These are phyloP conservation scores for Funneliformis caledonium DNA, from an alignment of 371 early-diverging fungal species.

Conservation along the genomic window DNA sequence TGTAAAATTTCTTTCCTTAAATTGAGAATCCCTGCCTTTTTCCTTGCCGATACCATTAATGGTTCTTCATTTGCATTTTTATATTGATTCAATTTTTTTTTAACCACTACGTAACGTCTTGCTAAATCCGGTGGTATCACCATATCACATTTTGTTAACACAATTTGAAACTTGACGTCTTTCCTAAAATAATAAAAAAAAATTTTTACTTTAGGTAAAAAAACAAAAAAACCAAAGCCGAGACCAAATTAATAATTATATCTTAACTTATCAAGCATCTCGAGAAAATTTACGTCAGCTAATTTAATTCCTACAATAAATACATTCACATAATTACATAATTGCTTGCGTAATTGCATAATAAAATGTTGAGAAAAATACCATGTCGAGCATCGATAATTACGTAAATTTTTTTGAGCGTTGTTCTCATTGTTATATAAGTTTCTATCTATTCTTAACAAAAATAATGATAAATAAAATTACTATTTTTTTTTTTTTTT, in stretches of 20 bases:
- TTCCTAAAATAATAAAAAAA: constrained; percentile 43
- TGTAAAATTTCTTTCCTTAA: constrained; percentile 62
- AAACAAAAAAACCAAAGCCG: background rate
- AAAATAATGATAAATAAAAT: background rate
- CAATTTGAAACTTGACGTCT: constrained; percentile 71
- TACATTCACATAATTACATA: background rate
- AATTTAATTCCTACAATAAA: constrained; percentile 56
- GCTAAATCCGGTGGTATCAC: constrained; percentile 68
- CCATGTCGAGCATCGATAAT: constrained; percentile 85
- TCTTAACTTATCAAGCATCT: constrained; percentile 59
- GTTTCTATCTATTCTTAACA: constrained; percentile 63
- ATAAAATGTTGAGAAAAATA: background rate
- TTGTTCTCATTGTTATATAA: constrained; percentile 64
- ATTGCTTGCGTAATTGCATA: constrained; percentile 20
- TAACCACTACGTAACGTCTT: constrained; percentile 51
- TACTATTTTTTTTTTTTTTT: too few relatives aligned
- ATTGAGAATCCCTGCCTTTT: constrained; percentile 61
- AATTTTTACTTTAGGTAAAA: background rate
- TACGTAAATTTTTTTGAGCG: constrained; percentile 69
- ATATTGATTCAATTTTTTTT: constrained; percentile 44
- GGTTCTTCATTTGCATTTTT: constrained; percentile 58
- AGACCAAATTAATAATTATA: background rate
- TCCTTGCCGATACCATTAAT: constrained; percentile 61
- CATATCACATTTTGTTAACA: constrained; percentile 83
- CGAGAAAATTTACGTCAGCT: constrained; percentile 63